These are phyloP conservation scores for Candida arabinofermentans DNA, from an alignment of 805 yeast genomes.

Conservation along the genomic window DNA sequence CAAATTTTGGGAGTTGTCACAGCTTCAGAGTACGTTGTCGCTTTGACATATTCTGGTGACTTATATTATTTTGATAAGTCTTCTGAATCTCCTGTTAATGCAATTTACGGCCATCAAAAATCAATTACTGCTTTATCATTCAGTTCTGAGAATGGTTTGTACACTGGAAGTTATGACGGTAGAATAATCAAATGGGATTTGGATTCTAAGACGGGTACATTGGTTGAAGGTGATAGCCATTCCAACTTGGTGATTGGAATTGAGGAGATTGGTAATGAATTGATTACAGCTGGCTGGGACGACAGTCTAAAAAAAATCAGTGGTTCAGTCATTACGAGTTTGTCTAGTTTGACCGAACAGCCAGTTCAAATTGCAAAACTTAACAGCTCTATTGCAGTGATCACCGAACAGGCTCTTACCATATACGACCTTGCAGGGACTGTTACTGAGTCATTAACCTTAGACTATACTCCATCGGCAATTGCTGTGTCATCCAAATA, in stretches of 20 bases:
- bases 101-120: constrained; percentile 76
- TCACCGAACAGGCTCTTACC: constrained; percentile 40
- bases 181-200: constrained; percentile 57
- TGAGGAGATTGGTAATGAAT: constrained; percentile 22
- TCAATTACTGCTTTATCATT: constrained; percentile 60
- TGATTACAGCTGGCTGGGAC: constrained; percentile 73
- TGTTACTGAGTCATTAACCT: constrained; percentile 22
- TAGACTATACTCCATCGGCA: constrained; percentile 42
- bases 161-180: constrained; percentile 85
- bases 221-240: constrained; percentile 46
- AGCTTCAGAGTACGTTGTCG: constrained; percentile 53
- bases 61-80: constrained; percentile 53
- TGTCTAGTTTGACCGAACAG: constrained; percentile 40
- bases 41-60: constrained; percentile 70
- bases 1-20: constrained; percentile 81
- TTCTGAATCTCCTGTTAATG: constrained; percentile 33
- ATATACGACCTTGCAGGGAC: constrained; percentile 32
- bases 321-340: constrained; percentile 22
- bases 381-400: constrained; percentile 37
- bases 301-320: constrained; percentile 52
- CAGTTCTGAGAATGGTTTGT: constrained; percentile 21
- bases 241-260: constrained; percentile 63
- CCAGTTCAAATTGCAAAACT: constrained; percentile 42
- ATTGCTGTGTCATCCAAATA: constrained; percentile 40
- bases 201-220: constrained; percentile 31